phyloP scores from a whole-genome alignment of 352 stramenopile species.

The Globisporangium abappressorium region DNA sequence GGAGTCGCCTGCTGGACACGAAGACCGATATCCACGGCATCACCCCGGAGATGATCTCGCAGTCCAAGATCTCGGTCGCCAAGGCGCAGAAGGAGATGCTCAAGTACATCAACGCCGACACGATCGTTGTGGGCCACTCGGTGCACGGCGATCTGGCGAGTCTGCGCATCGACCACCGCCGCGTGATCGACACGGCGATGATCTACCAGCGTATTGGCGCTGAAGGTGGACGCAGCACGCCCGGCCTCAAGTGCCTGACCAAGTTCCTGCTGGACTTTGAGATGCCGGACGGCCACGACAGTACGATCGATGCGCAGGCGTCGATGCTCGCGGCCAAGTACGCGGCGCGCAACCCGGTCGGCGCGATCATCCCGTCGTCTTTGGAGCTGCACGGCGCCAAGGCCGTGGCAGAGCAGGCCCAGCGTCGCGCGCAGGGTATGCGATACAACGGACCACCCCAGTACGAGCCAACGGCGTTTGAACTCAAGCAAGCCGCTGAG shows the following conservation, averaged over 20 bases:
- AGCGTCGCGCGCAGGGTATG: background rate
- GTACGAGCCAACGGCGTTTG: conserved; percentile 44
- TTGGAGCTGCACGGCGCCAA: conserved; percentile 61
- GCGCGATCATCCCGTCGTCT: conserved; percentile 63
- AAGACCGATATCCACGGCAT: conserved; percentile 89
- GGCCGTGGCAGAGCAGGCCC: conserved; percentile 6
- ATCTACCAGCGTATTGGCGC: conserved; percentile 67
- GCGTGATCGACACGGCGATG: conserved; percentile 82
- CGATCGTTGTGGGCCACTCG: conserved; percentile 82
- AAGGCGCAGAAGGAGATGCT: conserved; percentile 83
- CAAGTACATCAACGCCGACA: conserved; percentile 81
- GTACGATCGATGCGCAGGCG: conserved; percentile 80
- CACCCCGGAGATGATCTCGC: conserved; percentile 58
- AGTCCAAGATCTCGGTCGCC: conserved; percentile 67
- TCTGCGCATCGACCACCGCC: conserved; percentile 69
- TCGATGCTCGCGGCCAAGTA: conserved; percentile 87
- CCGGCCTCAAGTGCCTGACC: conserved; percentile 71
- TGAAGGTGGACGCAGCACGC: conserved; percentile 35
- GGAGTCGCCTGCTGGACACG: conserved; percentile 55
- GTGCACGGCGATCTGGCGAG: conserved; percentile 72
- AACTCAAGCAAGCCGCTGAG: conserved; percentile 13
- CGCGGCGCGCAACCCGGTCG: conserved; percentile 46
- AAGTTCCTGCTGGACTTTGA: conserved; percentile 81
- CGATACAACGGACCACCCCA: conserved; percentile 36
- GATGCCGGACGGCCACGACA: conserved; percentile 84